A percentile compares a stretch with the other conserved stretches of the same genome.
Conservation (phyloP, 805 yeast genomes). For the Kodamaea kaohsiungensis region DNA sequence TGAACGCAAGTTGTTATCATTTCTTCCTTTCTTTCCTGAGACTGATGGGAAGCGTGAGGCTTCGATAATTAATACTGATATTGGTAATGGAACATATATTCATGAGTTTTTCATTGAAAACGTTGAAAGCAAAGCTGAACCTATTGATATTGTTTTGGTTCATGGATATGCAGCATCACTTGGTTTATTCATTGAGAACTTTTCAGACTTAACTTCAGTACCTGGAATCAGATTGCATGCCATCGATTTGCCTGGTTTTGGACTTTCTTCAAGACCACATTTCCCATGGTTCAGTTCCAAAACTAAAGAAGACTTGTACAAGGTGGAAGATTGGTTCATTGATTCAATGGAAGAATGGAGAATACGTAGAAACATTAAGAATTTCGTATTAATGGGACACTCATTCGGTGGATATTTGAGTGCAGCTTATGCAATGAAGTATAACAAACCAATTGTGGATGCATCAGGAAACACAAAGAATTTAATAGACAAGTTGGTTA, state of each 20-base stretch:
- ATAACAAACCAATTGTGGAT: slow-evolving; percentile 27
- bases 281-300: slow-evolving; percentile 32
- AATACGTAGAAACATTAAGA: slow-evolving; percentile 31
- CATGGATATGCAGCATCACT: slow-evolving; percentile 96
- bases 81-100: slow-evolving; percentile 59
- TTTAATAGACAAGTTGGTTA: slow-evolving; percentile 38
- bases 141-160: slow-evolving; percentile 63
- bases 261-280: slow-evolving; percentile 61
- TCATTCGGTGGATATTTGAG: slow-evolving; percentile 48
- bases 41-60: slow-evolving; percentile 50
- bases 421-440: slow-evolving; percentile 43
- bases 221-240: slow-evolving; percentile 64
- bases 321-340: slow-evolving; percentile 45
- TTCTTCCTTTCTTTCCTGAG: slow-evolving; percentile 60
- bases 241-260: slow-evolving; percentile 72
- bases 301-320: slow-evolving; percentile 35
- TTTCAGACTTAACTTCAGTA: slow-evolving; percentile 46
- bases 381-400: slow-evolving; percentile 43
- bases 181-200: slow-evolving; percentile 76
- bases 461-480: slow-evolving; percentile 9
- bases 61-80: slow-evolving; percentile 52
- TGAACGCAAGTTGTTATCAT: slow-evolving; percentile 49
- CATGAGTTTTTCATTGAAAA: slow-evolving; percentile 75
- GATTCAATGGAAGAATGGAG: slow-evolving; percentile 47
- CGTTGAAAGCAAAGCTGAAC: slow-evolving; percentile 34